Conservation (phyloP, 495 filamentous ascomycete species). For the Pyronema domesticum region DNA sequence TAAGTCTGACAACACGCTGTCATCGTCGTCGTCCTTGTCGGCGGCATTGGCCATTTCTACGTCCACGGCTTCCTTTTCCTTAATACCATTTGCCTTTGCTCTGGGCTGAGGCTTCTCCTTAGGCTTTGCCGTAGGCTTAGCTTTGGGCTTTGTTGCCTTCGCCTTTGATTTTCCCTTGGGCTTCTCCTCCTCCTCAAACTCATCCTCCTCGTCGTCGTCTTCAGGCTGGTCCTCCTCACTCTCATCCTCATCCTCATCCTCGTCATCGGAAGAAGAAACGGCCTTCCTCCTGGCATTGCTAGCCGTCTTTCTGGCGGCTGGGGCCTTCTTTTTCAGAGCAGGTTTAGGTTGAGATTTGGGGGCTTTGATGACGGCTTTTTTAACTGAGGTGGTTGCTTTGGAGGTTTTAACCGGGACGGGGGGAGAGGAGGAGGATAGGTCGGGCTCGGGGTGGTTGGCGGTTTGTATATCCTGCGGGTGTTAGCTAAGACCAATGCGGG, state of each 20-base stretch:
- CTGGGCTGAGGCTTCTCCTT: neutral
- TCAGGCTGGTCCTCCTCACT: too few species aligned
- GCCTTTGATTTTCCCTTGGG: slow-evolving; percentile 5
- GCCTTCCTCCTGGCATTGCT: too few species aligned
- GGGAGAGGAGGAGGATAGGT: neutral
- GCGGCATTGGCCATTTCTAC: neutral
- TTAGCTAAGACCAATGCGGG: neutral
- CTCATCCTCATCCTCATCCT: too few species aligned
- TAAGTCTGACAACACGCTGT: slow-evolving; percentile 16
- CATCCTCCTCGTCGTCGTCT: neutral
- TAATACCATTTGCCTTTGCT: neutral
- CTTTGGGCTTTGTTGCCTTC: slow-evolving; percentile 4
- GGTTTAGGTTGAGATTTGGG: neutral
- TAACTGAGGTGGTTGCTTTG: too few species aligned
- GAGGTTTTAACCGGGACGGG: neutral
- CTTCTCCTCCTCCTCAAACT: slow-evolving; percentile 11
- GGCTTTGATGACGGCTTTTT: neutral
- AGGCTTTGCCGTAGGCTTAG: slow-evolving; percentile 9
- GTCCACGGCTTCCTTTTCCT: slow-evolving; percentile 2
- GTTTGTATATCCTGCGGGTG: neutral
- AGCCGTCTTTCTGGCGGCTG: too few species aligned
- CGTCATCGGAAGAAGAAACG: too few species aligned
- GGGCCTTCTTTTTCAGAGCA: neutral
- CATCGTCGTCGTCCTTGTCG: slow-evolving; percentile 1
- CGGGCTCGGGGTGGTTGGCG: neutral